Evolutionary conservation across 1,284 basidiomycete genomes (phyloP), one percentile per base, ranked within the genome.

Genomic region (Sphaerobolus stellatus): DNA sequence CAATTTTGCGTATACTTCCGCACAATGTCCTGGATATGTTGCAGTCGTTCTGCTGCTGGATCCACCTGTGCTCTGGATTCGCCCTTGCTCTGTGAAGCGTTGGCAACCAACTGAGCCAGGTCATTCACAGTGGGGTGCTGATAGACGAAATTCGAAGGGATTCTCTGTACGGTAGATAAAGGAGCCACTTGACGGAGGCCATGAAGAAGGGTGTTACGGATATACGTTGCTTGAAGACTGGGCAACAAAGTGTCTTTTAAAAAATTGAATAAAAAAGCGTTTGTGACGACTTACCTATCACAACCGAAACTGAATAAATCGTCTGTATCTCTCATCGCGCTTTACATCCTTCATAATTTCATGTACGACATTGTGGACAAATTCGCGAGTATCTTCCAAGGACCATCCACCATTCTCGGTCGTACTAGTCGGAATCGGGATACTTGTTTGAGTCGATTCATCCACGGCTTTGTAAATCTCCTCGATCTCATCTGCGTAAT

Each of bases 301-400:
- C 72, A 72, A 3, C 75, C 75, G 28, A 66, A 60, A 24, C 70
- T 64, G 60, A 78, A 78, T 4, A 78, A 56, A 52, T 78, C 75
- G 13, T 63, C 69, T 13, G 60, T 54, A 48, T 74, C 71, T 2
- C 34, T 13, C 14, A 59, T 40, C 5, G 14, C 28, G 6, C 29
- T 28, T 14, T 5, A 24, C 30, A 14, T 22, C 40, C 18, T 52
- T 57, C 49, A 60, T 53, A 22, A 51, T 50, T 24, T 31, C 43
- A 31, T 48, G 49, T 8, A 64, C 51, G n/a, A 64, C 48, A 5
- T 24, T 33, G 8, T 50, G n/a, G 20, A 62, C 55, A 49, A 61
- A 61, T 3, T 38, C 47, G n/a, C 28, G 28, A 8, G 50, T 41
- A 2, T 27, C 48, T 3, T 36, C 18, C 14, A n/a, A n/a, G 27